Evolutionary conservation across 441 rosid species (phyloP), one percentile per base, ranked within the genome.

Genomic region (Aleurites moluccanus): DNA sequence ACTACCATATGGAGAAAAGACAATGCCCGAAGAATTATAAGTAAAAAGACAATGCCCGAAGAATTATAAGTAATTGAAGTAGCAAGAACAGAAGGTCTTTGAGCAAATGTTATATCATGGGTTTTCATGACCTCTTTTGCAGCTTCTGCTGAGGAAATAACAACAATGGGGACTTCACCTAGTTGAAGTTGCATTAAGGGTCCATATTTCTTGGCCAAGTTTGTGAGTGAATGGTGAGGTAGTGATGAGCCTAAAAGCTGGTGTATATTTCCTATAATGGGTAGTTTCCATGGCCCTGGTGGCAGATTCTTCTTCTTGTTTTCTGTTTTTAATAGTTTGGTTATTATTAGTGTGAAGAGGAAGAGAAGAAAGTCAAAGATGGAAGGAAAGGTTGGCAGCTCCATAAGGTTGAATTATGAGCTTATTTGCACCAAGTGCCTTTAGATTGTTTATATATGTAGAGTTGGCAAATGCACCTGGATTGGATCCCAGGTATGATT

Each of bases 171-270:
- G 14, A 79, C 11, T 73, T 73, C 67, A 8, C 91, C 88, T 30
- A 88, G 74, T 73, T 83, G 80, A 9, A 88, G 80, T 67, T 83
- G 80, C 89, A 81, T 83, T 47, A 85, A 14, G 62, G 89, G 80
- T 28, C 89, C 91, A 67, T 73, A 72, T 11, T 81, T 83, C 69
- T 62, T 65, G 1, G 91, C 80, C 66, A 86, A 73, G 56, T 85
- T 64, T 25, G 78, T 77, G 1, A 80, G 79, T 53, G 73, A 7
- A 10, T 21, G 83, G 53, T 86, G 89, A 10, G 89, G 80, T 0
- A 30, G 33, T 30, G 70, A 73, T 4, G 84, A 67, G 8, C 85
- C 76, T 13, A 72, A 67, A 20, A 75, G 69, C 6, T 69, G 80
- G 67, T 75, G 81, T 64, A 83, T 27, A 45, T 83, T 81, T 60